Evolutionary conservation across 1,139 yeast species (phyloP), one percentile per base, ranked within the genome.

Genomic region (Blastobotrys illinoisensis): DNA sequence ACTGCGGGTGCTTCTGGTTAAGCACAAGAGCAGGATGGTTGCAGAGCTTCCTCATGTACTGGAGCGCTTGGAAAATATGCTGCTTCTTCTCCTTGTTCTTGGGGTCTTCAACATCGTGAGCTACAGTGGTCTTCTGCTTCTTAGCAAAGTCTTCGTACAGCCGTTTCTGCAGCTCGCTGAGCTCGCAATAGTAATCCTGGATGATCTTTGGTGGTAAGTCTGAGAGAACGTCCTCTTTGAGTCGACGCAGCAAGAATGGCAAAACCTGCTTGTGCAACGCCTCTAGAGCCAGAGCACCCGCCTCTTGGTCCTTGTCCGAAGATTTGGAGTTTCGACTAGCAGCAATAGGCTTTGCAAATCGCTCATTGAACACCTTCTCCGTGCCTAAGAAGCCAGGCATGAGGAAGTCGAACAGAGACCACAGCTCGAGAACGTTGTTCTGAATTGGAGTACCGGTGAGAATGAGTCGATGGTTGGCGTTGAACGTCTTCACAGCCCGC

Each of bases 351-450:
- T 90, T 91, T 19, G 98, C 96, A 77, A 91, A 95, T 62, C 93
- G 85, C 60, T 91, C 98, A 64, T 91, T 95, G 74, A 95, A 95
- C 48, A 86, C 80, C 71, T 90, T 93, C 67, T 95, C 99, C 1
- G 96, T 86, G 16, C 99, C 99, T 64, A 95, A 76, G 68, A 93
- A 95, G 1, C 99, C 99, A 1, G 99, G 99, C 99, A 95, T 95
- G 69, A 95, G 77, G 70, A 90, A 95, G 70, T 95, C 99, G 75
- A 95, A 95, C 64, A 95, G 75, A 1, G 99, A 93, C 99, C 99
- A 95, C 58, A 95, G 75, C 69, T 95, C 99, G 50, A 95, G 78
- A 1, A 95, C 99, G 67, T 95, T 93, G 67, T 95, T 95, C 71
- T 95, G 99, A 64, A 95, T 93, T 23, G 99, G 99, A 0, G 99